These are phyloP conservation scores for Penicillium desertorum DNA, from an alignment of 495 filamentous ascomycete genomes.

Conservation along the genomic window DNA sequence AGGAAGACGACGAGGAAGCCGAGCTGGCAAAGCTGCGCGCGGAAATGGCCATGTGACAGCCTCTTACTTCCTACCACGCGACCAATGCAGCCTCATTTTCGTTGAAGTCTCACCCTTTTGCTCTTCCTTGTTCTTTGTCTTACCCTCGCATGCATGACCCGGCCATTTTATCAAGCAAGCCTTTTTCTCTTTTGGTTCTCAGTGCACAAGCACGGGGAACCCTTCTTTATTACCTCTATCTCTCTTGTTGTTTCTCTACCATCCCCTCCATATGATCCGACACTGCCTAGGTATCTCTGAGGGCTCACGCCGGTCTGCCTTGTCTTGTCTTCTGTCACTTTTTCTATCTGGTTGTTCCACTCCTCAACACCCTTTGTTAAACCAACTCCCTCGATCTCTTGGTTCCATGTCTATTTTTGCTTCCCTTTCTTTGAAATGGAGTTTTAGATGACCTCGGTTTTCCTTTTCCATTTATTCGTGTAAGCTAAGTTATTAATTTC, in stretches of 20 bases:
- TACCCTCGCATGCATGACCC: conserved; percentile 10
- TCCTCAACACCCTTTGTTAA: conserved; percentile 2
- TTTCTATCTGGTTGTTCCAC: conserved; percentile 15
- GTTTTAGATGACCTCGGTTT: conserved; percentile 11
- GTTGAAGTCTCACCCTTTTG: conserved; percentile 1
- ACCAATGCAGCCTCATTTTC: conserved; percentile 5
- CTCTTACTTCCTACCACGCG: conserved; percentile 5
- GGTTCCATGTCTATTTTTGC: neutral
- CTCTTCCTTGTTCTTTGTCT: conserved; percentile 1
- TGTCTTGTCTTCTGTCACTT: conserved; percentile 11
- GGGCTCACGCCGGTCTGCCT: neutral
- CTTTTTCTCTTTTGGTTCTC: conserved; percentile 1
- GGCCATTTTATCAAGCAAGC: conserved; percentile 13
- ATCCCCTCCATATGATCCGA: conserved; percentile 5
- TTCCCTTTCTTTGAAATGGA: conserved; percentile 7
- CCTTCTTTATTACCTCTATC: conserved; percentile 3
- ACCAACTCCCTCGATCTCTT: neutral
- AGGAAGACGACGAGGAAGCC: conserved; percentile 90
- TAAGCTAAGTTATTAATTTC: conserved; percentile 9
- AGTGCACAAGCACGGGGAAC: neutral
- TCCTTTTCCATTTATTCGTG: conserved; percentile 1
- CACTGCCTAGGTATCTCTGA: neutral
- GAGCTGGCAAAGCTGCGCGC: conserved; percentile 92
- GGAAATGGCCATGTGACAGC: conserved; percentile 83
- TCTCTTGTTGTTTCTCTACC: conserved; percentile 10